Base-by-base conservation (phyloP, 345 rosid genomes). In the Gossypium raimondii region DNA sequence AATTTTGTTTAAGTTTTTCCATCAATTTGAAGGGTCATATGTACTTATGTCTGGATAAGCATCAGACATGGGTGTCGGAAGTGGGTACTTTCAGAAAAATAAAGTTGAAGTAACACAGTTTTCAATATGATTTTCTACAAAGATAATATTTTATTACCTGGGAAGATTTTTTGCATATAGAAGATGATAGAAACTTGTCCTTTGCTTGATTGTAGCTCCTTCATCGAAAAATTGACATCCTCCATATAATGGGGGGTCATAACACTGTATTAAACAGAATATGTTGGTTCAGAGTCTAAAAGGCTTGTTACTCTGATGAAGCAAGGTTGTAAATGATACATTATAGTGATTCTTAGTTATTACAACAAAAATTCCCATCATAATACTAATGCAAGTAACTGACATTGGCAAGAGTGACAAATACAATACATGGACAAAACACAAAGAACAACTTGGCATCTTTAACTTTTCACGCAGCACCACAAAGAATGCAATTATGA, bases 211-310 rank as follows among this genome's bases (percentile, higher is more conserved):
- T 84, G 84, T 70, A 94, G 90, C 77, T 94, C 98, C 78, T 87
- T 81, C 38, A 77, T 78, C 27, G 97, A 92, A 77, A 56, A 94
- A 76, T 86, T 90, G 59, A 94, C 78, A 78, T 94, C 98, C 83
- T 94, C 98, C 90, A 82, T 79, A 82, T 66, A 94, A 77, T 94
- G 95, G 4, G 97, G 98, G 78, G 98, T 94, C 75, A 92, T 59
- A 75, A 94, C 91, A 86, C 97, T 94, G 92, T 71, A 81, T 16
- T 20, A 66, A 44, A 82, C 73, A 77, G 67, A 71, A 79, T 62
- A 77, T 50, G 17, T 13, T 75, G 69, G 20, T 61, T 82, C 70
- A 80, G 68, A 55, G n/a, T 14, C 14, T 13, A 48, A 12, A 48
- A 48, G 16, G 10, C 52, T 48, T 48, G 6, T 48, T 48, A 48